These are phyloP conservation scores for Kwoniella sp. DNA, from an alignment of 768 basidiomycete genomes.

Conservation along the genomic window DNA sequence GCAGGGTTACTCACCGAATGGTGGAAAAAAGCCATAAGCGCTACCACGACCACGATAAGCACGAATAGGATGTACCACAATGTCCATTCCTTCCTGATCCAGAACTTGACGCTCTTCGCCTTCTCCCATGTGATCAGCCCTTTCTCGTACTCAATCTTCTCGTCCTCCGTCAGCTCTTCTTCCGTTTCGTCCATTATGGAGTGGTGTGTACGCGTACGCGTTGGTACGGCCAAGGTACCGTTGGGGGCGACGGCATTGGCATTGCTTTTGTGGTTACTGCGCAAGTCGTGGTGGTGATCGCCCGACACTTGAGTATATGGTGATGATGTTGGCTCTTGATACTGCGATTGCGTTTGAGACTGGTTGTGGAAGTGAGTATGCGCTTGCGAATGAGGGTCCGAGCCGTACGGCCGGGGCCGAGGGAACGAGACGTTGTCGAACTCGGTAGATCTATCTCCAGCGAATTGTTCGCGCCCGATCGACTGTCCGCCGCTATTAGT, in stretches of 20 bases:
- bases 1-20: conserved; percentile 38
- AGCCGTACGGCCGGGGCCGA: not conserved
- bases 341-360: not conserved
- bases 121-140: conserved; percentile 52
- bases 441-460: not conserved
- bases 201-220: conserved; percentile 2
- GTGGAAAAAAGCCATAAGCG: conserved; percentile 45
- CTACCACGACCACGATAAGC: conserved; percentile 39
- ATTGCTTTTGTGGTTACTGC: not conserved
- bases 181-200: conserved; percentile 33
- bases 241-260: not conserved
- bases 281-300: no score
- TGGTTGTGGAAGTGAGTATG: not conserved
- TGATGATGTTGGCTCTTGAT: not conserved
- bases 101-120: conserved; percentile 50
- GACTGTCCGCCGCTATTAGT: no score
- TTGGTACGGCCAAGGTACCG: not conserved
- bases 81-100: conserved; percentile 54
- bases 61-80: conserved; percentile 42
- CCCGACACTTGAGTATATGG: no score
- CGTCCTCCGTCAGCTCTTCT: conserved; percentile 47
- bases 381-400: not conserved
- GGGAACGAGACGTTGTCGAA: not conserved
- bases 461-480: no score
- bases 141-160: conserved; percentile 43